These are phyloP conservation scores for Citrullus colocynthis DNA, from an alignment of 306 rosid species.

Conservation along the genomic window DNA sequence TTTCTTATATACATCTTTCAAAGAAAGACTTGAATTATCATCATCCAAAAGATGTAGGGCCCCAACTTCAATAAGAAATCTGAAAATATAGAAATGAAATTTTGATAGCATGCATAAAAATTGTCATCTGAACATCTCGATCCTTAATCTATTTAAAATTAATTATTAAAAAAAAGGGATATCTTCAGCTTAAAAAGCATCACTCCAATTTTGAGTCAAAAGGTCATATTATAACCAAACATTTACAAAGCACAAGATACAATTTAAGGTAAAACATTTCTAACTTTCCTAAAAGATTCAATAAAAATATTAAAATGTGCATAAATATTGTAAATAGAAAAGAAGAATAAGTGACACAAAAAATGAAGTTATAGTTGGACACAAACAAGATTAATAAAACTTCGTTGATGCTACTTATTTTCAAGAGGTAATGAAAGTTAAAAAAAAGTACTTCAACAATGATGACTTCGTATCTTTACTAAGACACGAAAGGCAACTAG, in stretches of 20 bases:
- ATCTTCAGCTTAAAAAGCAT: neutral
- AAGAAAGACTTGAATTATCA: conserved; percentile 22
- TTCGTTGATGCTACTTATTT: neutral
- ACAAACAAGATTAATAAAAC: neutral
- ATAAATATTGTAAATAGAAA: neutral
- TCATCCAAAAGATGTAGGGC: conserved; percentile 37
- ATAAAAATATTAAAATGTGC: too few species aligned
- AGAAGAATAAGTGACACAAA: neutral
- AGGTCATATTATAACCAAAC: too few species aligned
- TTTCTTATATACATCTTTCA: conserved; percentile 45
- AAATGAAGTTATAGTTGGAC: neutral
- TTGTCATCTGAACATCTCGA: neutral
- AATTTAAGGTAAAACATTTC: neutral
- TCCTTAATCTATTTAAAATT: neutral
- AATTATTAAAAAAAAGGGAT: neutral
- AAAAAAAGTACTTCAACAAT: neutral
- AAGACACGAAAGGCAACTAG: neutral
- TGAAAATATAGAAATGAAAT: conserved; percentile 8
- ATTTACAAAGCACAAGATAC: neutral
- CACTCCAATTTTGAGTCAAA: neutral
- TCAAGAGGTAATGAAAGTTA: neutral
- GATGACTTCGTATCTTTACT: neutral
- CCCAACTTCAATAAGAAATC: conserved; percentile 72
- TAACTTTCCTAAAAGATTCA: neutral
- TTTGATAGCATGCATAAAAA: neutral